Base-by-base conservation (phyloP, 805 yeast genomes). In the Starmerella khaoyaiensis region DNA sequence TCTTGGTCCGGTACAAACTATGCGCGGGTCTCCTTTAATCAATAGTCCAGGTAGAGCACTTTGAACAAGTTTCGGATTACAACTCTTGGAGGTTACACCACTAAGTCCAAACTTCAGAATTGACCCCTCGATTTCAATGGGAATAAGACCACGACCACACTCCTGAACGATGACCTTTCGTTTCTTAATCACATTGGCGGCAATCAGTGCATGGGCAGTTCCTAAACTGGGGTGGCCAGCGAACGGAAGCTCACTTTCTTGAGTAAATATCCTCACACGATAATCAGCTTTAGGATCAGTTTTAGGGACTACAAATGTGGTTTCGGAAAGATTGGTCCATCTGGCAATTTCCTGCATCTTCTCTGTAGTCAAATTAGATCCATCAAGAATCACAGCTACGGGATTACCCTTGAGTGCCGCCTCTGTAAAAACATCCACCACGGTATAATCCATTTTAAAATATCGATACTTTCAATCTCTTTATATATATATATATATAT, bases 201-300 rank as follows among this genome's bases (percentile, higher is more conserved):
- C 45, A 1, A 40, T 19, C 11, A 47, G 26, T 0, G 50, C 49
- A n/a, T 35, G 33, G 2, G 45, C 41, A 1, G 52, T 46, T 6
- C 78, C 79, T 22, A 72, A 46, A 0, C 76, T 72, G 3, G 79
- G 79, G 46, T 73, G 79, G 5, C 79, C 79, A 1, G 79, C 78
- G 57, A 72, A 73, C 6, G 75, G 74, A 18, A 73, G 49, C 46
- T 73, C 78, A 3, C 31, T 28, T 2, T 28, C 43, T 2, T 73
- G 68, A 0, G 68, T 59, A 49, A 71, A 72, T 3, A 73, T 72
- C 22, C 75, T 56, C 5, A 71, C 54, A 37, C 51, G 58, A 52
- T 72, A 73, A 49, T 68, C 69, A 4, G 69, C 70, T 2, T 35
- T 28, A 5, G 49, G 47, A 8, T 42, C 43, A 0, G 66, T 59